These are phyloP conservation scores for Aspergillus baeticus DNA, from an alignment of 495 filamentous ascomycete species.

Conservation along the genomic window DNA sequence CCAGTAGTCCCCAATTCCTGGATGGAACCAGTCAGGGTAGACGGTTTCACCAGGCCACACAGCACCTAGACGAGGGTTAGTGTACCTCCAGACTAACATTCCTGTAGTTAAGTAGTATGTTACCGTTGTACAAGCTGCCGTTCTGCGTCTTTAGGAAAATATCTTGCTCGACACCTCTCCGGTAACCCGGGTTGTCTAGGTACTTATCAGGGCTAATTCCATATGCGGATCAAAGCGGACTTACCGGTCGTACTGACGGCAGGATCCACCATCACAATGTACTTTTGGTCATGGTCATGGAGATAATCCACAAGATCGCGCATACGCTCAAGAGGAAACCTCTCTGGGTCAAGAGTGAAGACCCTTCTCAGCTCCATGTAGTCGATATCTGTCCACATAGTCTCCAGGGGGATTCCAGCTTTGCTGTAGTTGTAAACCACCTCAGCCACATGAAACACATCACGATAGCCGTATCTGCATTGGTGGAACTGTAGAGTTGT, in stretches of 20 bases:
- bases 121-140: conserved; percentile 67
- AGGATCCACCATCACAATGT: conserved; percentile 87
- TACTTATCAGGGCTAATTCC: not conserved
- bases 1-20: conserved; percentile 68
- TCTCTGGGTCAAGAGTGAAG: conserved; percentile 72
- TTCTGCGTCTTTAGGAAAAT: conserved; percentile 66
- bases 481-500: conserved; percentile 59
- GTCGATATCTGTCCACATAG: conserved; percentile 87
- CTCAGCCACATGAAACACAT: conserved; percentile 76
- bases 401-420: conserved; percentile 78
- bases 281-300: conserved; percentile 72
- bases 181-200: conserved; percentile 62
- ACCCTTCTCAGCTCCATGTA: conserved; percentile 69
- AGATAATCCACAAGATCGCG: conserved; percentile 69
- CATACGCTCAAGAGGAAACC: conserved; percentile 67
- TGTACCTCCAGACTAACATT: not conserved
- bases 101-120: not conserved
- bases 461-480: conserved; percentile 78
- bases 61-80: conserved; percentile 42
- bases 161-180: conserved; percentile 58
- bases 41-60: conserved; percentile 84
- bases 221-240: conserved; percentile 6
- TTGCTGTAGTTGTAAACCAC: conserved; percentile 76
- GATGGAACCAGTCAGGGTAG: conserved; percentile 84
- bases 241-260: conserved; percentile 54